Base-by-base conservation (phyloP, 2,329 filamentous ascomycete species). In the Fusarium tupiense region DNA sequence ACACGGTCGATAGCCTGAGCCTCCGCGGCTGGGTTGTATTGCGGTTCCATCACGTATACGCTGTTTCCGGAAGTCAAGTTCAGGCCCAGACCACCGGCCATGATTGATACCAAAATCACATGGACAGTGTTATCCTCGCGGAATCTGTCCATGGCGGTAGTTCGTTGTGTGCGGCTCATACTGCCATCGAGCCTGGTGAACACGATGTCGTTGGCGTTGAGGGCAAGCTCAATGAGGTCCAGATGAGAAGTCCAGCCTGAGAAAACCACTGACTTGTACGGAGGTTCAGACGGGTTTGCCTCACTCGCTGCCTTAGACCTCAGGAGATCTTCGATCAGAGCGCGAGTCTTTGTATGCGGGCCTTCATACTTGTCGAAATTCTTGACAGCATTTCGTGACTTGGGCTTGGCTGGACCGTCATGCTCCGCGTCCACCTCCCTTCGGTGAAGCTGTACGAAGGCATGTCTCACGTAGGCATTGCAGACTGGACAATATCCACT, bases 31-130 rank as follows among this genome's bases (percentile, higher is more conserved):
- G 96, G 96, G 79, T 99, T 99, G 85, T 96, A 99, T 80, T 98
- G 95, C 10, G 96, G 96, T 81, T 99, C 96, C 96, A 99, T 98
- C 78, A 98, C 93, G 81, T 96, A 98, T 20, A 97, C 96, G 63
- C 90, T 93, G 80, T 91, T 96, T 38, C 92, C 96, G 1, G 93
- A 88, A 0, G 95, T 98, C 62, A 98, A 86, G 80, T 98, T 98
- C 44, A 98, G 90, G 20, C 96, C 96, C 22, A 98, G 89, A 24
- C 96, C 96, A 73, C 96, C 96, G 0, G 96, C 96, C 80, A 92
- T 94, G 82, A 98, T 97, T 16, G 94, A 98, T 20, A 98, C 94
- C 16, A 98, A 89, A 58, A 98, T 95, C 61, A 98, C 92, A 38
- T 91, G 91, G 41, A 97, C 89, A 3, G 82, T 84, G 7, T 89